Evolutionary conservation across 805 yeast species (phyloP), one percentile per base, ranked within the genome.

Genomic region (Cyberlindnera suaveolens): DNA sequence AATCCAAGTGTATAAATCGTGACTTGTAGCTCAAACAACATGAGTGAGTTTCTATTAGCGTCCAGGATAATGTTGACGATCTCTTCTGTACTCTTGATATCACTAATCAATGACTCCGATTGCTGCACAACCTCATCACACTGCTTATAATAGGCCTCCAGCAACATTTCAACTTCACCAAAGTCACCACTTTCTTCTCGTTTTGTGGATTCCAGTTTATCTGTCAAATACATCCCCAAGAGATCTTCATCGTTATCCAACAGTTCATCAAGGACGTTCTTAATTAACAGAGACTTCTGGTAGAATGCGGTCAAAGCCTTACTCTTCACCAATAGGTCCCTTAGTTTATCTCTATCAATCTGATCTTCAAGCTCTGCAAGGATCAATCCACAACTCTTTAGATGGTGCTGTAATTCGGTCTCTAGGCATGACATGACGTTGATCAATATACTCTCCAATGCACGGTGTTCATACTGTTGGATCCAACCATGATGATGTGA

Each of bases 111-210:
- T 4, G 91, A 82, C 36, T 86, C 95, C 0, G 95, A 82, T 53
- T 85, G 91, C 62, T 90, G 97, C 6, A 89, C 96, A 52, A 85
- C 80, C 65, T 90, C 97, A 58, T 90, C 96, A 58, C 91, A 83
- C 54, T 89, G 96, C 46, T 85, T 83, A 63, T 86, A 89, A 64
- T 90, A 90, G 0, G 96, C 78, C 58, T 90, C 97, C 17, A 90
- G 61, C 39, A 90, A 69, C 82, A 89, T 83, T 62, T 90, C 97
- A 17, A 87, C 73, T 53, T 90, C 96, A 8, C 82, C 85, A 49
- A 71, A 74, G 56, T 75, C 77, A 1, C 47, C 51, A 38, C 51
- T 41, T 31, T 40, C 49, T 14, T 43, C 53, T 3, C 36, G 48
- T 31, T 32, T 44, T 30, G 27, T 44, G 7, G 39, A 23, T 10